Conservation (phyloP, 257 asterid species). For the Leptodermis oblonga region DNA sequence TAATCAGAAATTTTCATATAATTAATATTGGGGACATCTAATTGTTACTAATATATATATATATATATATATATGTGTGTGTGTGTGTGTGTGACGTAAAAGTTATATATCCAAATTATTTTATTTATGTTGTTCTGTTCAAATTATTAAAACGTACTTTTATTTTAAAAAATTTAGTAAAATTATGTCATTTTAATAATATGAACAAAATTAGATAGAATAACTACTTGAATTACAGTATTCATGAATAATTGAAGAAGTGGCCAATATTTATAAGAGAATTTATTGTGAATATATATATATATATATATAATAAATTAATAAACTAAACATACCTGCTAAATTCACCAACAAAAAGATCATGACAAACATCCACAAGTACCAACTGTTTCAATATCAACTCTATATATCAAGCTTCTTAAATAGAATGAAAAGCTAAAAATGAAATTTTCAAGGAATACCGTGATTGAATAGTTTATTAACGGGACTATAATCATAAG, state of each 20-base stretch:
- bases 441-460: too few relatives aligned
- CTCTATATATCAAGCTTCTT: neutral
- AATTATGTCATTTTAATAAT: too few relatives aligned
- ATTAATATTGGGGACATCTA: too few relatives aligned
- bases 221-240: neutral
- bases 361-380: conserved; percentile 84
- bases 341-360: conserved; percentile 71
- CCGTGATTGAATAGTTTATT: too few relatives aligned
- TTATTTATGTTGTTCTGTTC: too few relatives aligned
- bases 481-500: neutral
- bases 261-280: neutral
- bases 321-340: conserved; percentile 50
- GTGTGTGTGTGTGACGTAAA: too few relatives aligned
- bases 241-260: neutral
- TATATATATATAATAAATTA: too few relatives aligned
- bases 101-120: too few relatives aligned
- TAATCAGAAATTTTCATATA: neutral
- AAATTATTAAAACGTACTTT: too few relatives aligned
- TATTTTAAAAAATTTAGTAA: too few relatives aligned
- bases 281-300: neutral
- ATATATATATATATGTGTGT: too few relatives aligned
- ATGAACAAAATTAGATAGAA: neutral
- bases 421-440: neutral
- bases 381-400: conserved; percentile 61
- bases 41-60: too few relatives aligned